Conservation (phyloP, 1,284 basidiomycete genomes). For the Salmacisia buchloeana region DNA sequence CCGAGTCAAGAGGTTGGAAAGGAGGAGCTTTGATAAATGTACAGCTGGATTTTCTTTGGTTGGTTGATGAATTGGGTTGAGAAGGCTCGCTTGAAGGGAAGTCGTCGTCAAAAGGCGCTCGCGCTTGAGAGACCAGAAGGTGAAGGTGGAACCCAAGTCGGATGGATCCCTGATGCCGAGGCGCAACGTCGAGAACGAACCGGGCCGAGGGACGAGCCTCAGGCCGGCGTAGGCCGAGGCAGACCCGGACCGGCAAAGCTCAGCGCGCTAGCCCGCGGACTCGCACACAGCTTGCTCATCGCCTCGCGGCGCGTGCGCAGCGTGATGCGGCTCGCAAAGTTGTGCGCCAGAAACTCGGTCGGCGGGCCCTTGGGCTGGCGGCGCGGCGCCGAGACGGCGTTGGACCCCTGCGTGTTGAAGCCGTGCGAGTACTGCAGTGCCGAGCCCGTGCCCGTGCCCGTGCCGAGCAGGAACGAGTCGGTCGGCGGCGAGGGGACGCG, state of each 20-base stretch:
- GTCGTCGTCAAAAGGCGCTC: too few species aligned
- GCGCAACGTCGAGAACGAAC: too few species aligned
- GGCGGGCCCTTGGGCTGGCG: conserved; percentile 43
- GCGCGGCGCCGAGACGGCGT: conserved; percentile 22
- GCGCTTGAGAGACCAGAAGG: too few species aligned
- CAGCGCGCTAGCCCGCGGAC: conserved; percentile 30
- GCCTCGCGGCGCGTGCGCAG: conserved; percentile 38
- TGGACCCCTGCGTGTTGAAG: conserved; percentile 15
- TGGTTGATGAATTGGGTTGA: too few species aligned
- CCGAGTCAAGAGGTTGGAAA: too few species aligned
- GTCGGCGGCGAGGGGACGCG: conserved; percentile 16
- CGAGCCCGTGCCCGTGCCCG: not conserved
- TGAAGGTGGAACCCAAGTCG: too few species aligned
- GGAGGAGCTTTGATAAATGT: too few species aligned
- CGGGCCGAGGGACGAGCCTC: too few species aligned
- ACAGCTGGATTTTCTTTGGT: too few species aligned
- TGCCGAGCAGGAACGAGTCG: conserved; percentile 13
- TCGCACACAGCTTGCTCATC: conserved; percentile 41
- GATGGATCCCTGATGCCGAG: too few species aligned
- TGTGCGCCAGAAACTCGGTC: conserved; percentile 36
- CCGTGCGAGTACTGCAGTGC: conserved; percentile 9
- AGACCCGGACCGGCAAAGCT: conserved; percentile 17
- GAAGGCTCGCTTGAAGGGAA: too few species aligned
- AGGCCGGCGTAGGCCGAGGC: conserved; percentile 1
- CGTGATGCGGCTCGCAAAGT: conserved; percentile 39